Evolutionary conservation across 169 alveolate genomes (phyloP).

Genomic region (Plasmodium knowlesi): DNA sequence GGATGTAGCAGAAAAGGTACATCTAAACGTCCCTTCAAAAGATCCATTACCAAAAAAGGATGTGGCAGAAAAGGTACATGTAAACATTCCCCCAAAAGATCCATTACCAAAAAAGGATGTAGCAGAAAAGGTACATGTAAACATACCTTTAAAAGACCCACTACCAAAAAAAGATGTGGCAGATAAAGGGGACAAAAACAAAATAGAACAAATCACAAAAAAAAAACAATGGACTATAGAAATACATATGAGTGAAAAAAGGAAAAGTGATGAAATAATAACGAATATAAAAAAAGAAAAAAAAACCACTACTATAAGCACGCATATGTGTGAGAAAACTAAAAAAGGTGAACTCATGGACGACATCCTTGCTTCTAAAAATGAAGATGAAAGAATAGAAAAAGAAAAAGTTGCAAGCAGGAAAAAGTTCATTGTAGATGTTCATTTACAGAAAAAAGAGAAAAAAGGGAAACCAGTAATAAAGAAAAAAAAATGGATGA

Average conservation of each 20-base stretch:
- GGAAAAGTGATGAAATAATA: neutral
- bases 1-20: neutral
- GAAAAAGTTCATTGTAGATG: neutral
- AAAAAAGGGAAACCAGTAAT: neutral
- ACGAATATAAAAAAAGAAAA: neutral
- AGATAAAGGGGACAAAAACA: neutral
- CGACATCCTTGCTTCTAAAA: neutral
- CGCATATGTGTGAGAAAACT: neutral
- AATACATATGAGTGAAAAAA: slow-evolving; percentile 8
- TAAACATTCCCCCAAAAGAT: neutral
- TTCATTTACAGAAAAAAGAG: neutral
- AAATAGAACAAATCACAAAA: neutral
- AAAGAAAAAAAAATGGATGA: neutral
- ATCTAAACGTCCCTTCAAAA: neutral
- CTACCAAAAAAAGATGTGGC: neutral
- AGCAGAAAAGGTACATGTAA: neutral
- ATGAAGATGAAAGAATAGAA: neutral
- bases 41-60: too few species aligned
- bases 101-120: neutral
- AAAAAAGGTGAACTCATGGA: neutral
- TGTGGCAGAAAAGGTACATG: neutral
- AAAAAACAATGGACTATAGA: neutral
- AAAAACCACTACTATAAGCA: neutral
- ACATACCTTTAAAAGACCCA: neutral
- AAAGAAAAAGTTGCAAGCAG: neutral